A percentile compares a stretch with the other conserved stretches of the same genome.
These are phyloP conservation scores for Podila epigama DNA, from an alignment of 192 early-diverging fungal genomes.

Conservation along the genomic window DNA sequence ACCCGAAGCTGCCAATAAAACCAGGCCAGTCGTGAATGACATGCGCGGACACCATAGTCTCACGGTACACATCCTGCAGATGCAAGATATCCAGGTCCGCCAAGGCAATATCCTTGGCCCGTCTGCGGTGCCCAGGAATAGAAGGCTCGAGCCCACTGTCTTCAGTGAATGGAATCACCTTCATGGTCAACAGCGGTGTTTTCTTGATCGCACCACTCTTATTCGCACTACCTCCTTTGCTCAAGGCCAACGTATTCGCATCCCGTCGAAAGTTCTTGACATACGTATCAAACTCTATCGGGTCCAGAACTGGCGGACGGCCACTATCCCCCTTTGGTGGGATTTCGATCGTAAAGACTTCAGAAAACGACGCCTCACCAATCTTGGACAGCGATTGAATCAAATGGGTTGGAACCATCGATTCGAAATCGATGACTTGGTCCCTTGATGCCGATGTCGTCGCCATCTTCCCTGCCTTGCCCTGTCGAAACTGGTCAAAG, in stretches of 20 bases:
- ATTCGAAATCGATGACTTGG: constrained; percentile 29
- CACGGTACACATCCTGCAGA: constrained; percentile 48
- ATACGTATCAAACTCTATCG: background rate
- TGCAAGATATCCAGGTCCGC: constrained; percentile 8
- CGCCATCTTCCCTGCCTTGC: background rate
- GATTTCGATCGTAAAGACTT: constrained; percentile 68
- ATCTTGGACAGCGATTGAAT: constrained; percentile 61
- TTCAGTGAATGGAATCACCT: constrained; percentile 81
- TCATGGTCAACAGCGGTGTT: constrained; percentile 67
- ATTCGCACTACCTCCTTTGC: background rate
- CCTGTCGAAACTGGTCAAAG: constrained; percentile 28
- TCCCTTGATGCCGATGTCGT: background rate
- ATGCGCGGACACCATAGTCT: constrained; percentile 57
- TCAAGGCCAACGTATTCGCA: background rate
- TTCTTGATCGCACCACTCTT: background rate
- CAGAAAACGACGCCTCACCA: constrained; percentile 87
- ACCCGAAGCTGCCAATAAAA: constrained; percentile 52
- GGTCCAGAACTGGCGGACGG: background rate
- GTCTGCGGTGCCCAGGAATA: constrained; percentile 66
- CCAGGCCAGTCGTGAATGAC: constrained; percentile 42
- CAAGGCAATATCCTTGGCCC: constrained; percentile 59
- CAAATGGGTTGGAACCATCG: constrained; percentile 20
- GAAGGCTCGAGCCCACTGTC: constrained; percentile 54
- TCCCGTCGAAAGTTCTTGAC: background rate
- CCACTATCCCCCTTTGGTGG: constrained; percentile 7